These are phyloP conservation scores for Dactylellina leptospora DNA, from an alignment of 2,329 filamentous ascomycete species.

Conservation along the genomic window DNA sequence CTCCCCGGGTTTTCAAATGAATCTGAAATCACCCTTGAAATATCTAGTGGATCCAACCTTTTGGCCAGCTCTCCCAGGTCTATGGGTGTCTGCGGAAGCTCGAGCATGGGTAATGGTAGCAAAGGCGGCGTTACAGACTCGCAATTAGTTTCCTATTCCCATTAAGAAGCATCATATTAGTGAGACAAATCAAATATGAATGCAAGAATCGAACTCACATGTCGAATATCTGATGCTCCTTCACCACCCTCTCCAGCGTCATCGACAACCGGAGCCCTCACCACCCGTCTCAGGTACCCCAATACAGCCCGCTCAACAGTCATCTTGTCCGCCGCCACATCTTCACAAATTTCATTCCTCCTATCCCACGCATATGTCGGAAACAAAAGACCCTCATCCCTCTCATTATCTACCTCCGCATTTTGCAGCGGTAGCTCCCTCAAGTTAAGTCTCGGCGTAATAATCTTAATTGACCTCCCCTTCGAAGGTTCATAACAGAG, in stretches of 20 bases:
- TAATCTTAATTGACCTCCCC: neutral
- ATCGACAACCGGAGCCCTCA: constrained; percentile 5
- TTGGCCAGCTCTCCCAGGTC: constrained; percentile 1
- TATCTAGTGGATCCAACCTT: constrained; percentile 3
- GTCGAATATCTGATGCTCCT: neutral
- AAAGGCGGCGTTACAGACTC: constrained; percentile 24
- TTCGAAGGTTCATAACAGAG: neutral
- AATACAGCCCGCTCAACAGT: constrained; percentile 26
- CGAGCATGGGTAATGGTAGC: constrained; percentile 2
- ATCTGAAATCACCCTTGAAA: neutral
- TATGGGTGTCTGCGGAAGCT: neutral
- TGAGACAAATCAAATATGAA: neutral
- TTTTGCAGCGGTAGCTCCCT: constrained; percentile 4
- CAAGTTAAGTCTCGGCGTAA: constrained; percentile 10
- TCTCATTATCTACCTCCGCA: neutral
- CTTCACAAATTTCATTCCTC: constrained; percentile 31
- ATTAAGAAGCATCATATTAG: too few species aligned
- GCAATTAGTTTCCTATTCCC: neutral
- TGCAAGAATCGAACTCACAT: neutral
- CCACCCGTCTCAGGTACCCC: constrained; percentile 27
- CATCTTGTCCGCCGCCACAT: constrained; percentile 38
- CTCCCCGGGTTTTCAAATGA: constrained; percentile 3
- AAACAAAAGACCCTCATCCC: constrained; percentile 26
- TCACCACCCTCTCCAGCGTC: neutral
- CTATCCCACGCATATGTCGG: constrained; percentile 38